Percentiles rank a stretch among this genome's conserved stretches.
Conservation (phyloP, 2,329 filamentous ascomycete genomes). For the Pseudogymnoascus sp. region DNA sequence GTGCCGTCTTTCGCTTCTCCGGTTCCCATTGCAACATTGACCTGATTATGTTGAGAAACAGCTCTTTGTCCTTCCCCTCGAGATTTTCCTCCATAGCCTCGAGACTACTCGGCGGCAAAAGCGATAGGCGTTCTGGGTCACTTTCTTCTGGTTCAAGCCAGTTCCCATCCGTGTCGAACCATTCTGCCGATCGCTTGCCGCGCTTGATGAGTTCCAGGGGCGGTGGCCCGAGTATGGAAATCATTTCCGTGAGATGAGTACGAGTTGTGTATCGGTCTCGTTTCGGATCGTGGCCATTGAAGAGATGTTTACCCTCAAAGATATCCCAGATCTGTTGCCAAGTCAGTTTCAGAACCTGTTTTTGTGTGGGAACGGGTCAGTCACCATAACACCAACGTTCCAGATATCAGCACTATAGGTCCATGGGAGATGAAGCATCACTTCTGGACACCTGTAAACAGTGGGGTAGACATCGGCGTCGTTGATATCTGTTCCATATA, state of each 20-base stretch:
- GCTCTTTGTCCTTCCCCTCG: conserved; percentile 17
- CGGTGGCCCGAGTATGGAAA: conserved; percentile 20
- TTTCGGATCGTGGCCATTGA: conserved; percentile 17
- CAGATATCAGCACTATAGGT: conserved; percentile 25
- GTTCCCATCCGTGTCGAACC: conserved; percentile 18
- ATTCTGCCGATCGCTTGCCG: conserved; percentile 16
- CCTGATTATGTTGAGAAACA: conserved; percentile 19
- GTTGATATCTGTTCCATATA: conserved; percentile 33
- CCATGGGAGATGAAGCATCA: conserved; percentile 36
- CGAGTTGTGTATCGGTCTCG: conserved; percentile 17
- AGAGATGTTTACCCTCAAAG: conserved; percentile 20
- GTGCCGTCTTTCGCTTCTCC: conserved; percentile 19
- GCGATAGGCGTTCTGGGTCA: conserved; percentile 17
- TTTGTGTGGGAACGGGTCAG: conserved; percentile 10
- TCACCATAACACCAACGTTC: conserved; percentile 24
- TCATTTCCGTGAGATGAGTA: conserved; percentile 21
- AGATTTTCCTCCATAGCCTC: conserved; percentile 18
- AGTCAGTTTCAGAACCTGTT: conserved; percentile 9
- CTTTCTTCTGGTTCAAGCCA: conserved; percentile 18
- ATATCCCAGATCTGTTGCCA: conserved; percentile 19
- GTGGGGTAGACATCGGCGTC: conserved; percentile 35
- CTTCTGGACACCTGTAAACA: conserved; percentile 38
- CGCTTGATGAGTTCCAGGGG: conserved; percentile 16
- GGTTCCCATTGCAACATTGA: conserved; percentile 21
- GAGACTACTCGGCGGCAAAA: conserved; percentile 18